phyloP scores from a whole-genome alignment of 176 grass and related monocot species.

The Tillandsia fasciculata region DNA sequence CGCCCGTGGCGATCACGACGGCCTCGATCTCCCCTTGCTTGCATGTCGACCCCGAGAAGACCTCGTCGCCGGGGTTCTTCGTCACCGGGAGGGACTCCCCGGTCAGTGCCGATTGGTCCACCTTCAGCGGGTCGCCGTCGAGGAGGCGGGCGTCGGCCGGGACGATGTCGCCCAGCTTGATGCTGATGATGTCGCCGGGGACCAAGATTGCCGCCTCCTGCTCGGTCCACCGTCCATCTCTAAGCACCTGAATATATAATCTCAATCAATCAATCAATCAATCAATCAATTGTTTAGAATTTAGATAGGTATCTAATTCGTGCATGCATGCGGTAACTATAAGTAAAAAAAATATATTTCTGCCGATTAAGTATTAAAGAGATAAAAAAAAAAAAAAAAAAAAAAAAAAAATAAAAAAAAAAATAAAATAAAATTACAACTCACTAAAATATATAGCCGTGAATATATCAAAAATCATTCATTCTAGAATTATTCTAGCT shows the following conservation, averaged over 20 bases:
- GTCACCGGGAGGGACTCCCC: constrained; percentile 27
- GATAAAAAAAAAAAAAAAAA: too few species aligned
- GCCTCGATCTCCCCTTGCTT: constrained; percentile 99
- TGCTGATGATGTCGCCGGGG: constrained; percentile 85
- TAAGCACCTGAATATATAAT: constrained; percentile 46
- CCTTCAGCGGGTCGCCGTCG: constrained; percentile 81
- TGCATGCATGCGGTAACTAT: too few species aligned
- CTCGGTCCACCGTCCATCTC: constrained; percentile 86
- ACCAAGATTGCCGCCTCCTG: constrained; percentile 89
- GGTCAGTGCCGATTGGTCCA: constrained; percentile 67
- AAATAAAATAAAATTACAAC: too few species aligned
- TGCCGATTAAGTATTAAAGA: too few species aligned
- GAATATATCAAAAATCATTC: too few species aligned
- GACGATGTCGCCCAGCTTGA: constrained; percentile 96
- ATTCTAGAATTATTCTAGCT: too few species aligned
- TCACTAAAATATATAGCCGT: too few species aligned
- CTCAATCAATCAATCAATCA: too few species aligned
- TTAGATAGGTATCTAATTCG: too few species aligned
- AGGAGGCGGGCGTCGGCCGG: constrained; percentile 94
- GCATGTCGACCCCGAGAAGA: constrained; percentile 88
- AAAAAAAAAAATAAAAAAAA: too few species aligned
- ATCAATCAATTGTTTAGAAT: too few species aligned
- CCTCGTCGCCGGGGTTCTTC: constrained; percentile 80
- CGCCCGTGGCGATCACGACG: constrained; percentile 97
- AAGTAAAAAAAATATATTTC: too few species aligned